Base-by-base conservation (phyloP, 73 alveolate genomes). In the Paramecium caudatum region DNA sequence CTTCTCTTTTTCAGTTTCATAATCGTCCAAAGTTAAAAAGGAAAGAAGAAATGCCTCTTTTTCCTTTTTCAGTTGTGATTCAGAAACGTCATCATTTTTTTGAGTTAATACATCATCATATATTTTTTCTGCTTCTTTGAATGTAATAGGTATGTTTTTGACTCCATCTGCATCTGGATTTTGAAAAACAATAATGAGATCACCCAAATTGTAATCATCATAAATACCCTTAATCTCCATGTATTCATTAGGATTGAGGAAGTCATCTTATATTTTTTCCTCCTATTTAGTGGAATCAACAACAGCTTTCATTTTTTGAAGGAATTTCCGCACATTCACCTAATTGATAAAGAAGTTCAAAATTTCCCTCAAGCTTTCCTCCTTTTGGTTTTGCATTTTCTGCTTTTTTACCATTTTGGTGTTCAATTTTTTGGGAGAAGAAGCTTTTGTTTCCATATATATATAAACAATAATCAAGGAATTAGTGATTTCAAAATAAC, bases 201-300 rank as follows among this genome's bases (percentile, higher is more conserved):
- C 88, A 15, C 88, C 88, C 68, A 74, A 15, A 74, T 74, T 74
- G 43, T 74, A 74, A 74, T 74, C 88, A 15, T 74, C 88, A 43
- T 74, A 74, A 3, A 45, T 37, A 27, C 55, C 88, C 21, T 74
- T 3, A 25, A 74, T 74, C 19, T 74, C 88, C 16, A 12, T 37
- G 43, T 27, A 74, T 45, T 74, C 88, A 39, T 74, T 74, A 21
- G 88, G 88, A 74, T 74, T 74, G n/a, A 74, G 21, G 27, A 74
- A 74, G 21, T 74, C 88, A 74, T 74, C 88, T 45, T 74, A 43
- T 15, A 17, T 21, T 39, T 74, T 74, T 25, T 74, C 55, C 9
- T 74, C 88, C 21, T 19, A 15, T 15, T 74, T 17, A 36, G 36
- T 27, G 7, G 50, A 74, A 36, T 37, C 47, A 16, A 37, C 88